phyloP scores from a whole-genome alignment of 768 basidiomycete genomes.

The Russula griseocarnosa region DNA sequence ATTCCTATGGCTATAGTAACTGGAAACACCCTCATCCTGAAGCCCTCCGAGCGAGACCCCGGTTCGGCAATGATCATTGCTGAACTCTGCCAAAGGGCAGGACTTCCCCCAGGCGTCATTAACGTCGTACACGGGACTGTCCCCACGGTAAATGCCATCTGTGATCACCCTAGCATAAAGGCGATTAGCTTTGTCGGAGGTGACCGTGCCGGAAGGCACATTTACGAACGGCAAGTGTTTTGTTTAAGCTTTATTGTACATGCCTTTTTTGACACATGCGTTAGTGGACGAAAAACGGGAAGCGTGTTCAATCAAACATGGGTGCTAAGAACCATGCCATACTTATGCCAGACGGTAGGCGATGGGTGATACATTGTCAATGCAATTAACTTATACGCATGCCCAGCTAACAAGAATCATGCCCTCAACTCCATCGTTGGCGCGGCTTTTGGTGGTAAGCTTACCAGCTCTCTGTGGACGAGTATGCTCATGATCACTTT shows the following conservation, averaged over 20 bases:
- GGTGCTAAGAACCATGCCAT: constrained; percentile 98
- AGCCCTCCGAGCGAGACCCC: constrained; percentile 95
- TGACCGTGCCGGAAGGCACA: constrained; percentile 88
- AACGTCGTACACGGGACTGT: constrained; percentile 90
- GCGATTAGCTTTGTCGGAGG: constrained; percentile 97
- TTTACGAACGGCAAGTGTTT: constrained; percentile 68
- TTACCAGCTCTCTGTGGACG: constrained; percentile 4
- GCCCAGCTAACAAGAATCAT: constrained; percentile 84
- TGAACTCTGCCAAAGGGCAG: constrained; percentile 86
- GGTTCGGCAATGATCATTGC: constrained; percentile 98
- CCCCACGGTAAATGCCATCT: constrained; percentile 89
- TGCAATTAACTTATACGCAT: constrained; percentile 3
- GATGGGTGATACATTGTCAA: neutral
- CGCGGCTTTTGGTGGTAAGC: constrained; percentile 84
- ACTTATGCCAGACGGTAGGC: constrained; percentile 86
- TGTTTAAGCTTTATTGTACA: neutral
- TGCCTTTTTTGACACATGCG: constrained; percentile 16
- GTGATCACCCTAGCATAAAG: constrained; percentile 85
- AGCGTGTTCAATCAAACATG: constrained; percentile 64
- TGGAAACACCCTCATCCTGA: constrained; percentile 91
- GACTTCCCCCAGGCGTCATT: constrained; percentile 81
- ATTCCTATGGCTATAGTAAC: constrained; percentile 86
- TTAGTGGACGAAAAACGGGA: constrained; percentile 77
- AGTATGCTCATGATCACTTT: constrained; percentile 30
- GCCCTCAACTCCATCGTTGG: constrained; percentile 90